These are phyloP conservation scores for Phyllostachys edulis DNA, from an alignment of 176 grass and related monocot species.

Conservation along the genomic window DNA sequence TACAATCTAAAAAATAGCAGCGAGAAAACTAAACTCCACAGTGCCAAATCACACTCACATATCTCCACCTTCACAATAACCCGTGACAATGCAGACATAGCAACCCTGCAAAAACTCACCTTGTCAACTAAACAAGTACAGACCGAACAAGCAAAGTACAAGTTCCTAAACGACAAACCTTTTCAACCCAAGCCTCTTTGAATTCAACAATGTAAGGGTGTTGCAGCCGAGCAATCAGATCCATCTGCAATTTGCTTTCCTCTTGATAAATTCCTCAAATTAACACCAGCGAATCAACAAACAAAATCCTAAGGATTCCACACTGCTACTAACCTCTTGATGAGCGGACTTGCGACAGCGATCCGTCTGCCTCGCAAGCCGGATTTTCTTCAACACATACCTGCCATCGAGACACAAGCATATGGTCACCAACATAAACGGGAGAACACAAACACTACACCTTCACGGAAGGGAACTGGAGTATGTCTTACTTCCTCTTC, in stretches of 20 bases:
- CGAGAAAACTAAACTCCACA: slow-evolving; percentile 8
- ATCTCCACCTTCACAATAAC: slow-evolving; percentile 98
- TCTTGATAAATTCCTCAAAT: not conserved
- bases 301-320: not conserved
- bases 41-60: slow-evolving; percentile 60
- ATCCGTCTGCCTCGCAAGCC: slow-evolving; percentile 90
- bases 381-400: slow-evolving; percentile 96
- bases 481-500: slow-evolving; percentile 70
- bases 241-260: slow-evolving; percentile 63
- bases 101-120: slow-evolving; percentile 65
- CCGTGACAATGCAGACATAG: slow-evolving; percentile 98
- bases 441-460: not conserved
- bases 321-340: slow-evolving; percentile 68
- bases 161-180: slow-evolving; percentile 42
- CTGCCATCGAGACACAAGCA: slow-evolving; percentile 43
- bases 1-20: not conserved
- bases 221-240: slow-evolving; percentile 83
- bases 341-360: slow-evolving; percentile 84
- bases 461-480: not conserved
- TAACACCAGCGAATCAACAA: not conserved
- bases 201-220: slow-evolving; percentile 97
- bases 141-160: not conserved
- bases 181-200: slow-evolving; percentile 99
- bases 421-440: not conserved
- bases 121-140: slow-evolving; percentile 36